Evolutionary conservation across 73 alveolate species (phyloP), one percentile per base, ranked within the genome.

Genomic region (Paramecium sonneborni): DNA sequence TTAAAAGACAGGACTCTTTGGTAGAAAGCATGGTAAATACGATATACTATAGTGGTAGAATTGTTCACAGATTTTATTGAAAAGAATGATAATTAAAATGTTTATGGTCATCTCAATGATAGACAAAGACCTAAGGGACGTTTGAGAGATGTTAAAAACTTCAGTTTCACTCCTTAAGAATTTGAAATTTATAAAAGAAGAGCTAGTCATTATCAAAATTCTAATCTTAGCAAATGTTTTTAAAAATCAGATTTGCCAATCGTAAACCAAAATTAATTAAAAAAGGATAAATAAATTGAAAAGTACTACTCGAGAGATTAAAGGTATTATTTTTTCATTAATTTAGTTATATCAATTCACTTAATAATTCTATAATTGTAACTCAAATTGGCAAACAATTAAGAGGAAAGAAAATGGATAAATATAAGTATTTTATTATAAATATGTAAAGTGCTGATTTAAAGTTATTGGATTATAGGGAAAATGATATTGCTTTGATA

Each of bases 101-200:
- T 86, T 28, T 86, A 86, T 86, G 93, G 93, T 10, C 93, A 57
- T 58, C 24, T 86, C 10, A 86, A 86, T 38, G 58, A 58, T 28
- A 62, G 93, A 67, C 74, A 86, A 57, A 86, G 93, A 39, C 87
- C 93, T 34, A 86, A 72, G 32, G 93, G 76, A 38, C 44, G 44
- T 30, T 86, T 86, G 37, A 86, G 85, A 76, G 85, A 58, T 38
- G 56, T 48, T 7, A 74, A 74, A n/a, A 37, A 74, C 20, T 74
- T n/a, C 57, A 39, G 67, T 34, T 9, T 74, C 32, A 62, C 84
- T 0, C 84, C 84, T 4, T n/a, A 62, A 30, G 39, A 62, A 62
- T 30, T 62, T 26, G 3, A 30, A 32, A 62, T 30, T 30, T 30
- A 62, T 26, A 62, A 62, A 62, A 62, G 8, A 62, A 32, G 84